Base-by-base conservation (phyloP, 805 yeast species). In the Saccharomycopsis amapae region DNA sequence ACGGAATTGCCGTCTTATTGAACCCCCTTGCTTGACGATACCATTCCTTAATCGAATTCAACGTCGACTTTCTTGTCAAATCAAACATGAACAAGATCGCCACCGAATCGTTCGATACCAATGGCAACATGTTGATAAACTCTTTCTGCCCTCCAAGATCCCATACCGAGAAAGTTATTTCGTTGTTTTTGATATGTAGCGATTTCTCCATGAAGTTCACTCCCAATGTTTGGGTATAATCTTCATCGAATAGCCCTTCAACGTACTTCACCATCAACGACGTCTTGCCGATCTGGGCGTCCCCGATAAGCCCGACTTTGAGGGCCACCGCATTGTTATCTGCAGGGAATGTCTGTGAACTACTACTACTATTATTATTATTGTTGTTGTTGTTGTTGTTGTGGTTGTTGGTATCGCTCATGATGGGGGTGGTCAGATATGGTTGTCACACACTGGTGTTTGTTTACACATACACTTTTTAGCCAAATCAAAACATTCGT, bases 91-190 rank as follows among this genome's bases (percentile, higher is more conserved):
- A 88, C 36, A 90, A 69, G 22, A 90, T 78, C 1, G 96, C 95
- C 12, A 88, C 93, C 0, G 97, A 93, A 51, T 89, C 97, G 53
- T 83, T 79, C 13, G 94, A 82, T 12, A 90, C 96, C 47, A 90
- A 69, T 19, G 97, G 96, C 33, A 93, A 68, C 98, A 90, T 90
- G 61, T 90, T 90, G 45, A 88, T 85, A 64, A 87, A 90, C 62
- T 93, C 97, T 43, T 85, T 76, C 56, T 89, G 95, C 1, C 98
- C 98, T 20, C 98, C 98, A 10, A 90, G 67, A 63, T 90, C 98
- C 95, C 96, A 90, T 26, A 90, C 81, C 19, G 93, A 80, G 60
- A 90, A 90, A 31, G 93, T 82, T 46, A 90, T 85, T 54, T 85
- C 87, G 2, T 96, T 88, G 49, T 85, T 80, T 46, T 88, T 79